Base-by-base conservation (phyloP, 2,329 filamentous ascomycete species). In the Nothomitra cinnamomea region DNA sequence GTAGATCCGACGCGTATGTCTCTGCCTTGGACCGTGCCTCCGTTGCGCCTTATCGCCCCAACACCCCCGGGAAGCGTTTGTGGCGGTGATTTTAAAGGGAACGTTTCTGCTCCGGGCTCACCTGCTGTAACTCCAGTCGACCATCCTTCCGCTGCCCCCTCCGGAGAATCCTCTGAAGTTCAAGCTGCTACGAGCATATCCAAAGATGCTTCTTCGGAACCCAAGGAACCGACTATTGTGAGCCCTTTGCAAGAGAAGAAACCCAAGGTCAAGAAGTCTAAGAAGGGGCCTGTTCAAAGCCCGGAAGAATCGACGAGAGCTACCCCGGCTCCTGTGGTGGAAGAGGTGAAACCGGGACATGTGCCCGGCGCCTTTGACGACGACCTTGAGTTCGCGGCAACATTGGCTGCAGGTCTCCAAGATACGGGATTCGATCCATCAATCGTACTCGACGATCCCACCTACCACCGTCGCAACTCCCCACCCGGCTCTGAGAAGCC, bases 391-490 rank as follows among this genome's bases (percentile, higher is more conserved):
- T 87, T 87, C 58, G 78, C 80, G 6, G 83, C 83, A 25, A 79
- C 77, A 2, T 67, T 87, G 48, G 82, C 82, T 55, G 84, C 82
- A 49, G 82, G 80, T 1, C 70, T 85, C 50, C 69, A 81, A 61
- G 75, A 79, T n/a, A 77, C 79, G 47, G 83, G 83, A 0, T 87
- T 87, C 57, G 76, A 85, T 60, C 78, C 81, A 3, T 75, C 83
- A 41, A 78, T 87, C 55, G 79, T 87, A 47, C 81, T 83, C 36
- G 71, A 85, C 47, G 74, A 87, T 59, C 76, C 78, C 0, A 69
- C 65, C 1, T 87, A 80, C 60, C 77, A 77, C 58, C 74, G 72
- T 51, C 78, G 82, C 25, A 75, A 78, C 53, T 83, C 80, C 1
- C 79, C 81, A 6, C 79, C 80, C 2, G 75, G 76, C 3, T 76